Evolutionary conservation across 805 yeast species (phyloP).

Genomic region (Saturnispora kantuleensis): DNA sequence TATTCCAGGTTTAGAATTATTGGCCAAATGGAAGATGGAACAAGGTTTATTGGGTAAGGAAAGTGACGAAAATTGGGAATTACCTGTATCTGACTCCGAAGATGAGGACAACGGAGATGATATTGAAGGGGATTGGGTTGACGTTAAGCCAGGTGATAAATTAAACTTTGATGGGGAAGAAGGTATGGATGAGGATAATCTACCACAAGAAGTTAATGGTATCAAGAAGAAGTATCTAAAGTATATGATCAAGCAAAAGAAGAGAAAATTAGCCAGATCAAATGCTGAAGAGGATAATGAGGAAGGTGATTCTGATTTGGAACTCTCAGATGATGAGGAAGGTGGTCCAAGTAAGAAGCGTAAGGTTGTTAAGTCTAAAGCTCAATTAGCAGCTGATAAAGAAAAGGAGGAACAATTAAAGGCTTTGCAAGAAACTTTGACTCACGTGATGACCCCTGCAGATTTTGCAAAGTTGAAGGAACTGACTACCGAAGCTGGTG

Average conservation of each 20-base stretch:
- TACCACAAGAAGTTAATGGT: constrained; percentile 26
- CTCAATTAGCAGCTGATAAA: constrained; percentile 21
- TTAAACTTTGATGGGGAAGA: constrained; percentile 45
- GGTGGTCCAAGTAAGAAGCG: constrained; percentile 26
- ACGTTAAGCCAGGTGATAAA: constrained; percentile 63
- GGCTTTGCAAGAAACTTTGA: constrained; percentile 45
- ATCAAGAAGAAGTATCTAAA: constrained; percentile 27
- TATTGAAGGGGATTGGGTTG: constrained; percentile 88
- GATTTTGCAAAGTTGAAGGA: constrained; percentile 95
- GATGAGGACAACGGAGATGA: constrained; percentile 42
- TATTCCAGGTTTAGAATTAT: constrained; percentile 84
- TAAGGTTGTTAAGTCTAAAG: constrained; percentile 19
- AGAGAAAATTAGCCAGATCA: constrained; percentile 16
- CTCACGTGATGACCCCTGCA: constrained; percentile 79
- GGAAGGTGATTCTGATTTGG: constrained; percentile 40
- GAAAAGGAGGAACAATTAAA: constrained; percentile 30
- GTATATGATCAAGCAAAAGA: constrained; percentile 24
- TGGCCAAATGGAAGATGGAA: constrained; percentile 74
- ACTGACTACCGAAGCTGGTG: constrained; percentile 73
- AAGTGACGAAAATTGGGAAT: constrained; percentile 54
- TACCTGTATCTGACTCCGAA: constrained; percentile 43
- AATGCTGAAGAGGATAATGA: constrained; percentile 21
- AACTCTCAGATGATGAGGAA: constrained; percentile 36
- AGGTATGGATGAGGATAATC: constrained; percentile 32
- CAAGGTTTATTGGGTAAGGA: constrained; percentile 45